A percentile compares a stretch with the other conserved stretches of the same genome.
Conservation (phyloP, 139 green algal species). For the Coccomyxa sp. region DNA sequence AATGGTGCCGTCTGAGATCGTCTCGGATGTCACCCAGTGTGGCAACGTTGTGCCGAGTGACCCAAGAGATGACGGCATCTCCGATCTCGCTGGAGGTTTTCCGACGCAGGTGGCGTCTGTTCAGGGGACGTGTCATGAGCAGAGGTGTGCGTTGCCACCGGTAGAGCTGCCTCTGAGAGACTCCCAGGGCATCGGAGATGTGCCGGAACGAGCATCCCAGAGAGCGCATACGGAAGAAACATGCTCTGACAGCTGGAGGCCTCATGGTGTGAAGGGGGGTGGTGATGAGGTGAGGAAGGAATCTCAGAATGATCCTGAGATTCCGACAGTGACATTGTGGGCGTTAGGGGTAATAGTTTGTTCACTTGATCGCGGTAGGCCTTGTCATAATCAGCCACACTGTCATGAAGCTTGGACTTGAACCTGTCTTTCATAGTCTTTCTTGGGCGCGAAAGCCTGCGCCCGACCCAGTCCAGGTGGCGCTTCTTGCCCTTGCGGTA, state of each 20-base stretch:
- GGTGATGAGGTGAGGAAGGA: neutral
- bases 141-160: neutral
- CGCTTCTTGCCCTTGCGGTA: too few relatives aligned
- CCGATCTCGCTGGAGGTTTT: neutral
- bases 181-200: neutral
- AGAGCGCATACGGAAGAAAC: neutral
- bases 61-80: neutral
- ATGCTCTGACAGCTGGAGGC: neutral
- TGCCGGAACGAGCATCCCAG: neutral
- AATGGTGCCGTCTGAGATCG: neutral
- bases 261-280: slow-evolving; percentile 2
- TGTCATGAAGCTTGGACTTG: too few relatives aligned
- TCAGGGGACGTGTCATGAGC: neutral
- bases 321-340: neutral
- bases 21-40: neutral
- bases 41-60: neutral
- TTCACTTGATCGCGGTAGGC: too few relatives aligned
- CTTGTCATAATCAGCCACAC: too few relatives aligned
- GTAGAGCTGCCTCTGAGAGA: neutral
- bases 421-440: too few relatives aligned
- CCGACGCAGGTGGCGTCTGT: neutral
- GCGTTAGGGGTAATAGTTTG: neutral
- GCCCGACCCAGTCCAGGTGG: too few relatives aligned
- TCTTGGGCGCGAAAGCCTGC: too few relatives aligned
- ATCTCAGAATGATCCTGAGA: neutral